Evolutionary conservation across 2,329 filamentous ascomycete genomes (phyloP), one percentile per base, ranked within the genome.

Genomic region (Coniochaeta hoffmannii): DNA sequence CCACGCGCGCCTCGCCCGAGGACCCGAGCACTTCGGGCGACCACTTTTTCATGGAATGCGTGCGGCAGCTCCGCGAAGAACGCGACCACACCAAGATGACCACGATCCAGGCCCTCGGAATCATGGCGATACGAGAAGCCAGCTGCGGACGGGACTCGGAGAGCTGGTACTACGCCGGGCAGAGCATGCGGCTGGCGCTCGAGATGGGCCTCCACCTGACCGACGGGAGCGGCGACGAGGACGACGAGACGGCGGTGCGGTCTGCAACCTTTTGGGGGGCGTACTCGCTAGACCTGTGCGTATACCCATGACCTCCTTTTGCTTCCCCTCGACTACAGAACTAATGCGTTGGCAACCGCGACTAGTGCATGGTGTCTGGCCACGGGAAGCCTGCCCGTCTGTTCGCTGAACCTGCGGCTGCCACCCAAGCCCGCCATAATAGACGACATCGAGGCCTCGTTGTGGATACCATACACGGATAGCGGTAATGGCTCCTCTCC

Each of bases 41-140:
- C 59, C 82, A 88, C 65, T 91, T 90, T 69, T 90, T 89, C 68
- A 81, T 82, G 53, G 87, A 91, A 66, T 79, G 83, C 8, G 76
- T 80, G 58, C 75, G 83, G 10, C 72, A 90, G 0, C 75, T 89
- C 30, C 73, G 79, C 55, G 72, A 80, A 55, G 79, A 84, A 59
- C 67, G 72, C 1, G 73, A 88, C 57, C 80, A 82, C 53, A 81
- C 88, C 58, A 79, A 69, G 7, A 70, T 90, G 30, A 88, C 87
- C 2, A 89, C 85, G 4, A 85, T 89, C 46, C 88, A 91, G 70
- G 87, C 88, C 1, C 72, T 91, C 17, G 86, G 86, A 6, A 81
- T 91, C 62, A 88, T 92, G 86, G 86, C 85, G 6, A 83, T 90
- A 59, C 75, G 87, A 41, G 87, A 91, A 70, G 86, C 85, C 3